These are phyloP conservation scores for Penicillium olsonii DNA, from an alignment of 2,329 filamentous ascomycete genomes.

Conservation along the genomic window DNA sequence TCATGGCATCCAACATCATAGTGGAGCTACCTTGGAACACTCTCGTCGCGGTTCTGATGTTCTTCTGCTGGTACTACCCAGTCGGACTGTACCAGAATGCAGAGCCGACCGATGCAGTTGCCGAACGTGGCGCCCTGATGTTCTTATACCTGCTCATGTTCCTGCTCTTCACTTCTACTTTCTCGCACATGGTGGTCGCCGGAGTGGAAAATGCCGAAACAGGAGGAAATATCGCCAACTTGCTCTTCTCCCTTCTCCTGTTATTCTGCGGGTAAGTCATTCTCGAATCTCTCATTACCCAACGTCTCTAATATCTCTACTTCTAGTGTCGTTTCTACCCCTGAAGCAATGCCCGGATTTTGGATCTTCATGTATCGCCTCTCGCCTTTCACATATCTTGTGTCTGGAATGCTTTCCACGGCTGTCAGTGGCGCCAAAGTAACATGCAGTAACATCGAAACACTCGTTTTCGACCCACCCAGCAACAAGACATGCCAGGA, in stretches of 20 bases:
- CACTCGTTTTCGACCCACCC: conserved; percentile 4
- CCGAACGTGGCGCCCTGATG: conserved; percentile 60
- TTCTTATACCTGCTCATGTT: conserved; percentile 64
- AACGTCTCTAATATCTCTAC: not conserved
- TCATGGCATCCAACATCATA: conserved; percentile 67
- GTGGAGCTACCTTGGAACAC: conserved; percentile 68
- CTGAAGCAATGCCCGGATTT: not conserved
- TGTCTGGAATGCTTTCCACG: not conserved
- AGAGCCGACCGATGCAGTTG: conserved; percentile 30
- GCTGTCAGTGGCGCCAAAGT: conserved; percentile 2
- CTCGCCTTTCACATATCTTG: not conserved
- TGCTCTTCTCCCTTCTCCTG: not conserved
- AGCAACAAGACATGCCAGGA: conserved; percentile 10
- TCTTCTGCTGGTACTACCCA: conserved; percentile 65
- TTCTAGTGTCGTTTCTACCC: not conserved
- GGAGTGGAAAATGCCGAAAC: conserved; percentile 33
- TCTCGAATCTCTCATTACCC: conserved; percentile 26
- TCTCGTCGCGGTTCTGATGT: conserved; percentile 59
- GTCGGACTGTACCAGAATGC: conserved; percentile 45
- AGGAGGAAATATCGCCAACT: conserved; percentile 29
- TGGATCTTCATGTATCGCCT: not conserved
- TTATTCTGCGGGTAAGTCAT: conserved; percentile 25
- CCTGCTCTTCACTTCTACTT: conserved; percentile 68
- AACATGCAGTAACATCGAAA: conserved; percentile 3
- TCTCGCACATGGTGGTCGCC: conserved; percentile 69